Evolutionary conservation across 1,284 basidiomycete genomes (phyloP), one percentile per base, ranked within the genome.

Genomic region (Papiliotrema nemorosa): DNA sequence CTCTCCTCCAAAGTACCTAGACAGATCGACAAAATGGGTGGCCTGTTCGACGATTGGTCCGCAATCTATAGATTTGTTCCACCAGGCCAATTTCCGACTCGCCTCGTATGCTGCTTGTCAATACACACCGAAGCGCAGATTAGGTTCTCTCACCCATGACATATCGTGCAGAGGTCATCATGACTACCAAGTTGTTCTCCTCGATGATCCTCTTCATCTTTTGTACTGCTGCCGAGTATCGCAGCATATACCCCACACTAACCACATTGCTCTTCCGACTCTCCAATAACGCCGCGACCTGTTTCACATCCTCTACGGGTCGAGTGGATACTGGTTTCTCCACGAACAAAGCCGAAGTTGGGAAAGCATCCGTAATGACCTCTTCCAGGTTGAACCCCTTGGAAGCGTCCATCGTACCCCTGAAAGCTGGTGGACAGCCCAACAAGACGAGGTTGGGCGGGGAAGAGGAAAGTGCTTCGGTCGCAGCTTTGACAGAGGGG

Each of bases 1-100:
- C 60, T 96, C 92, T 24, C 92, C 92, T 36, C 90, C 93, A 73
- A 97, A 96, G 79, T 96, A 96, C 54, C 92, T 86, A 46, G 88
- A 90, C 38, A 94, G 80, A 74, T 90, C 88, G 63, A 72, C 73
- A 55, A 82, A 80, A 62, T 82, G 92, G 3, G 92, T 42, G 13
- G 87, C 92, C 75, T 96, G 92, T 74, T 96, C 93, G 52, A 97
- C 80, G 63, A 96, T 82, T 4, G 92, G 92, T 18, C 92, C 92
- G 44, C 53, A 56, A 40, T 55, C 60, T 35, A 58, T 87, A 24
- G 84, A 82, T 76, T 94, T 96, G 80, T 91, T 85, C 92, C 93
- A 97, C 92, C 93, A 93, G 4, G 49, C 55, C 1, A 50, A 31
- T 44, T 59, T 58, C 26, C 25, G 24, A 35, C 53, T 55, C 24